These are phyloP conservation scores for Clitopilus passeckerianus DNA, from an alignment of 768 basidiomycete species.

Conservation along the genomic window DNA sequence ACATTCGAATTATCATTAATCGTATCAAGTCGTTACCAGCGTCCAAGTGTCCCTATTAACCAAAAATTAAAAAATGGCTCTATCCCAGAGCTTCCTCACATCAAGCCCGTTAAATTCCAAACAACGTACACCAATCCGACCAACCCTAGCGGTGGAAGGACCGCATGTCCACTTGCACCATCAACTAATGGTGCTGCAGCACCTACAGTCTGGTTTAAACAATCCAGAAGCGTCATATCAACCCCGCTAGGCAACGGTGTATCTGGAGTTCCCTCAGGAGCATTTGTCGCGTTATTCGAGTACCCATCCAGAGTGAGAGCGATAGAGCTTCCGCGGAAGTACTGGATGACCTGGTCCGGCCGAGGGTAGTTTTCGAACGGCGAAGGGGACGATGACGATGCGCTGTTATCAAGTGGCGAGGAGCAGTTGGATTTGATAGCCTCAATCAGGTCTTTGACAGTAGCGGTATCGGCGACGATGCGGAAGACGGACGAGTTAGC, in stretches of 20 bases:
- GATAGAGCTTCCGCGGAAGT: conserved; percentile 62
- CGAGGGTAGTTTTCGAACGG: conserved; percentile 20
- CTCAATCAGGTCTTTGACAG: conserved; percentile 34
- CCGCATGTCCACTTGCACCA: background rate
- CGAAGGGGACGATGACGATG: conserved; percentile 25
- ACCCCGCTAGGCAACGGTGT: conserved; percentile 40
- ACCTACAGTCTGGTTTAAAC: conserved; percentile 53
- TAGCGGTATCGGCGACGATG: conserved; percentile 21
- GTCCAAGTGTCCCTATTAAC: too few species aligned
- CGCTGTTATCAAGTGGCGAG: conserved; percentile 20
- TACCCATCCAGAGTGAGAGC: conserved; percentile 59
- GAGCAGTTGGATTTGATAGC: conserved; percentile 41
- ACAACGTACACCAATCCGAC: background rate
- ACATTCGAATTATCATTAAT: too few species aligned
- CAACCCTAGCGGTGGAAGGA: background rate
- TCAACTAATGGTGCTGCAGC: background rate
- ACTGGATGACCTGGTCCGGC: conserved; percentile 40
- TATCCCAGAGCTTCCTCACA: background rate
- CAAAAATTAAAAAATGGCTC: too few species aligned
- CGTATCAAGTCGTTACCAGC: too few species aligned
- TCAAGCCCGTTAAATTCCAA: background rate
- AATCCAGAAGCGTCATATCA: conserved; percentile 38
- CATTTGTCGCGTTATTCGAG: conserved; percentile 50
- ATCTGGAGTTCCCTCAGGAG: conserved; percentile 23
- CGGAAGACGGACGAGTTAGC: background rate